phyloP scores from a whole-genome alignment of 1,139 yeast species.

The Zygoascus meyerae region DNA sequence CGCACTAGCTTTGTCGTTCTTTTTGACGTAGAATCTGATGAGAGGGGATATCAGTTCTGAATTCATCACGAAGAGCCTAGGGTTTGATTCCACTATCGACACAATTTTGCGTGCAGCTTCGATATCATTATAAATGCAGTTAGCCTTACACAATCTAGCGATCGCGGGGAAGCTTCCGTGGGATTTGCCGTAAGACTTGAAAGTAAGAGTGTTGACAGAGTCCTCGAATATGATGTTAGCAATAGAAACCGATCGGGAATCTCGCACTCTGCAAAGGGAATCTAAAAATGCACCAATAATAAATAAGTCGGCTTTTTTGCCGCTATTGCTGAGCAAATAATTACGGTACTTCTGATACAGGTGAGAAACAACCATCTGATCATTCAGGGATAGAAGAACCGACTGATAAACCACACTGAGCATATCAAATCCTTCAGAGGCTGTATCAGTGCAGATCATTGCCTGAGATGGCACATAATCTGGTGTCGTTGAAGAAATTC shows the following conservation, averaged over 20 bases:
- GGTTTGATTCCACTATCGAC: slow-evolving; percentile 12
- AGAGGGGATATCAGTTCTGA: slow-evolving; percentile 19
- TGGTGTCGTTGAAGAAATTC: background rate
- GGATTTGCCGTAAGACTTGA: background rate
- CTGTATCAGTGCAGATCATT: background rate
- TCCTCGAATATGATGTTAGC: slow-evolving; percentile 23
- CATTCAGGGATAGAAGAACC: slow-evolving; percentile 22
- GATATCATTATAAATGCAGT: slow-evolving; percentile 12
- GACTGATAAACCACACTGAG: slow-evolving; percentile 24
- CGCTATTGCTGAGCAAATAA: slow-evolving; percentile 8
- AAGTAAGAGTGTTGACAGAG: slow-evolving; percentile 18
- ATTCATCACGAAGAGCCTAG: slow-evolving; percentile 14
- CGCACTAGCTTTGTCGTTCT: slow-evolving; percentile 16
- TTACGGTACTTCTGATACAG: slow-evolving; percentile 21
- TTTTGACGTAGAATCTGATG: slow-evolving; percentile 15
- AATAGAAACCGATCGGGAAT: slow-evolving; percentile 15
- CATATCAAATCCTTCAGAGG: slow-evolving; percentile 5
- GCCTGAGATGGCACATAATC: slow-evolving; percentile 3
- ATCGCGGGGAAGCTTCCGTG: slow-evolving; percentile 7
- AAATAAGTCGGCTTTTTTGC: slow-evolving; percentile 13
- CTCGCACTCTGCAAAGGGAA: slow-evolving; percentile 19
- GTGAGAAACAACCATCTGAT: slow-evolving; percentile 6
- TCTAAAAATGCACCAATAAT: slow-evolving; percentile 25
- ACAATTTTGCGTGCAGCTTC: slow-evolving; percentile 20
- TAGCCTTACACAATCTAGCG: slow-evolving; percentile 6